Conservation (phyloP, 1,284 basidiomycete species). For the Ganoderma lingzhi region DNA sequence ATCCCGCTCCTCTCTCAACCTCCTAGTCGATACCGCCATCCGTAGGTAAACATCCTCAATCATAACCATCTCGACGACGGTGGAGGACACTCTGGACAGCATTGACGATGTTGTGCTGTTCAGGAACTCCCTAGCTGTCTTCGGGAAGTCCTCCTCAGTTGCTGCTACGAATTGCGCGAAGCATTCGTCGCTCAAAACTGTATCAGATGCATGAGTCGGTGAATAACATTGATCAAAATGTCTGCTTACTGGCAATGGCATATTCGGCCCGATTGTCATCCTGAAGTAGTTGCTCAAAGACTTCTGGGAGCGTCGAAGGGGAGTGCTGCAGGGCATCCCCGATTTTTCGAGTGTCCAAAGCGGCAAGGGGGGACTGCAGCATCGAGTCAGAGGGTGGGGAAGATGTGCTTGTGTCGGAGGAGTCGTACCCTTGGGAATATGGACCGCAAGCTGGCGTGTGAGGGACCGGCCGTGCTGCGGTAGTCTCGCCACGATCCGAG, state of each 20-base stretch:
- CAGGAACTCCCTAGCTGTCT: neutral
- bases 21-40: neutral
- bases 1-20: neutral
- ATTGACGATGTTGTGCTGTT: neutral
- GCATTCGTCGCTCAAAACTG: neutral
- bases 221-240: neutral
- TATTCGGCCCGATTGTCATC: neutral
- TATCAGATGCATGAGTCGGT: neutral
- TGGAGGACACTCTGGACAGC: neutral
- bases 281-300: neutral
- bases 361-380: neutral
- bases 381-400: neutral
- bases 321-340: neutral
- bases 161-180: neutral
- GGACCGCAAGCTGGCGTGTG: neutral
- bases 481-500: neutral
- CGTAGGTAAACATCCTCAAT: neutral
- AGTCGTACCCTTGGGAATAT: neutral
- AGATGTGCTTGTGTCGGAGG: neutral
- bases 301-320: neutral
- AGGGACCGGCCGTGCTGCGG: neutral
- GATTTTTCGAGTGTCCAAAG: neutral
- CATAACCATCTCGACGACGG: neutral
- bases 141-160: neutral
- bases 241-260: neutral